phyloP scores from a whole-genome alignment of 1,284 basidiomycete genomes.

The Mixia osmundae region DNA sequence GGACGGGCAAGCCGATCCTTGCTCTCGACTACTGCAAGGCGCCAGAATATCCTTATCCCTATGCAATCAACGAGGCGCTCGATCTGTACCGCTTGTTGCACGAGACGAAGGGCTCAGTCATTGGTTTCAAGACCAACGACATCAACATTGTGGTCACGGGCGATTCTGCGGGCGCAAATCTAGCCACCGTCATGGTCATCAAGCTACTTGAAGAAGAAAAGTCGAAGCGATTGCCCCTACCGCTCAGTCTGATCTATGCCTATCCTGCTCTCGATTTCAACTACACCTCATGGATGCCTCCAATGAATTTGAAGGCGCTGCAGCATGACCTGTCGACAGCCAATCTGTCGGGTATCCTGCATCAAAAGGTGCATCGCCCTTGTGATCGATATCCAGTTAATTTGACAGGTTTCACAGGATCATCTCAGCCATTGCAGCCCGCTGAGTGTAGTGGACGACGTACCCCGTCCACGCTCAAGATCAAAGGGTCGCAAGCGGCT shows the following conservation, averaged over 20 bases:
- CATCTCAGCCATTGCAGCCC: slow-evolving; percentile 46
- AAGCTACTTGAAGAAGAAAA: slow-evolving; percentile 49
- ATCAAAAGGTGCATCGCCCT: slow-evolving; percentile 53
- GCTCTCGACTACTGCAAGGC: slow-evolving; percentile 88
- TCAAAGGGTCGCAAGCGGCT: no score
- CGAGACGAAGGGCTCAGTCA: slow-evolving; percentile 48
- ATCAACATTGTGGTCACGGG: slow-evolving; percentile 56
- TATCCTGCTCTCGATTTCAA: slow-evolving; percentile 67
- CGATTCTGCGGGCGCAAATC: slow-evolving; percentile 80
- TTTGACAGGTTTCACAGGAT: no score
- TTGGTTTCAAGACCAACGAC: slow-evolving; percentile 41
- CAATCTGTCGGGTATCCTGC: slow-evolving; percentile 71
- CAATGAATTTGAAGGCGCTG: slow-evolving; percentile 55
- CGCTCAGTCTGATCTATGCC: slow-evolving; percentile 56
- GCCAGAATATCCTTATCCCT: slow-evolving; percentile 68
- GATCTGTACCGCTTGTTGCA: slow-evolving; percentile 63
- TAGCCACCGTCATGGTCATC: slow-evolving; percentile 57
- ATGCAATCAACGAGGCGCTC: slow-evolving; percentile 80
- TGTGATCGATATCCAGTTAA: slow-evolving; percentile 15
- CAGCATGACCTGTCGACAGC: slow-evolving; percentile 51
- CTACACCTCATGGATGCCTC: slow-evolving; percentile 89
- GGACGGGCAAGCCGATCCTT: slow-evolving; percentile 55
- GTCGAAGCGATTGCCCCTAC: slow-evolving; percentile 29
- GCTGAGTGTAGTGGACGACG: slow-evolving; percentile 59
- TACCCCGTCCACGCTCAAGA: no score